Evolutionary conservation across 2,329 filamentous ascomycete genomes (phyloP).

Genomic region (Macrophomina tecta): DNA sequence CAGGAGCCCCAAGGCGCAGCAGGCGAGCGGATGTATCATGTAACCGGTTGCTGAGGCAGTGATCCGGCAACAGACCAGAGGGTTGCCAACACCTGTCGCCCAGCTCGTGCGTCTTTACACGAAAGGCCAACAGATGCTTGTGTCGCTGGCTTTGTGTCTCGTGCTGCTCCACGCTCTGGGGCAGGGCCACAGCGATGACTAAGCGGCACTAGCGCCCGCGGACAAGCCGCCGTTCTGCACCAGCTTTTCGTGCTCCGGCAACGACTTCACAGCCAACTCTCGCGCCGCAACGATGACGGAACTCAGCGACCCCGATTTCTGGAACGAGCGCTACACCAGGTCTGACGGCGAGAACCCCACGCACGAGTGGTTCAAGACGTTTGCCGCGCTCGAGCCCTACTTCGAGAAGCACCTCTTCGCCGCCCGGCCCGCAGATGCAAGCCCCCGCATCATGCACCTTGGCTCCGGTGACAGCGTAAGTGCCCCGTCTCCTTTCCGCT

Average conservation of each 20-base stretch:
- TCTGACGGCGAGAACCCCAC: conserved; percentile 48
- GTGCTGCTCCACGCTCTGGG: no score
- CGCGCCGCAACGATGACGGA: background rate
- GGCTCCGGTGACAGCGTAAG: conserved; percentile 64
- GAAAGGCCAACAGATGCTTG: no score
- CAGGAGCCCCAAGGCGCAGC: no score
- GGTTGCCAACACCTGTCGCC: no score
- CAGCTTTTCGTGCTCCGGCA: background rate
- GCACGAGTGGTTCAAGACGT: conserved; percentile 63
- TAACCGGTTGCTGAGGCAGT: no score
- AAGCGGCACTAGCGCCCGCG: background rate
- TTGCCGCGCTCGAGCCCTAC: conserved; percentile 56
- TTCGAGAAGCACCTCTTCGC: conserved; percentile 53
- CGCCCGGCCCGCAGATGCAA: conserved; percentile 36
- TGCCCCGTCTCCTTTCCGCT: conserved; percentile 16
- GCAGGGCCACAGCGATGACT: background rate
- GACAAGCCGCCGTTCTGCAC: background rate
- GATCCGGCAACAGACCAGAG: no score
- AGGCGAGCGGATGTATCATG: no score
- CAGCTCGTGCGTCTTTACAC: no score
- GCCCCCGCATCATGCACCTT: conserved; percentile 59
- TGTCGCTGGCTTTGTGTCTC: no score
- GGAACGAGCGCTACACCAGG: conserved; percentile 57
- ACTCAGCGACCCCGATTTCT: conserved; percentile 49
- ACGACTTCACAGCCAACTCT: background rate